Evolutionary conservation across 2,329 filamentous ascomycete species (phyloP).

Genomic region (Botrytis squamosa): DNA sequence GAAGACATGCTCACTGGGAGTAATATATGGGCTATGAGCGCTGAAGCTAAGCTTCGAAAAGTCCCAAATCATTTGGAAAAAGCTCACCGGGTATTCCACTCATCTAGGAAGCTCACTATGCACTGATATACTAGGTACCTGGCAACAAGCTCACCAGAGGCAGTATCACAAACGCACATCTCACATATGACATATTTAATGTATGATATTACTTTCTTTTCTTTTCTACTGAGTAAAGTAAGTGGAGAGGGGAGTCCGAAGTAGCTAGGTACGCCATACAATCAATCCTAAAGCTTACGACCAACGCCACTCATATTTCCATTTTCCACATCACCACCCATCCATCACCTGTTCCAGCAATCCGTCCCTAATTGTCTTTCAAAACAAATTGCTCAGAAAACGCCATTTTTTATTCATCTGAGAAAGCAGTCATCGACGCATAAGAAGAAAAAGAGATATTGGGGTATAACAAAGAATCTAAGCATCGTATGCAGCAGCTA

Average conservation of each 20-base stretch:
- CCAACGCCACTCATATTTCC: constrained; percentile 15
- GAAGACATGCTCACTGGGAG: not conserved
- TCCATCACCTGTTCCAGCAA: constrained; percentile 6
- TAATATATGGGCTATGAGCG: not conserved
- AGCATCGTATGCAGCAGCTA: constrained; percentile 38
- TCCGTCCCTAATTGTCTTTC: not conserved
- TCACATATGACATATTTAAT: not conserved
- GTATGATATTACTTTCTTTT: constrained; percentile 1
- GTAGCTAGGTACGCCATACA: constrained; percentile 13
- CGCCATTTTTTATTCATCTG: constrained; percentile 12
- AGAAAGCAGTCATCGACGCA: constrained; percentile 3
- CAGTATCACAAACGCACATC: not conserved
- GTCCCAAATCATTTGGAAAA: not conserved
- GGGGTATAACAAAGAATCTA: constrained; percentile 25
- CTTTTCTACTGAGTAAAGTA: constrained; percentile 3
- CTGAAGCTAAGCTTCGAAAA: not conserved
- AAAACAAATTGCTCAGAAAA: constrained; percentile 4
- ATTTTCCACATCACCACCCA: constrained; percentile 8
- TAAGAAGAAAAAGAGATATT: constrained; percentile 17
- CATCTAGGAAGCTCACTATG: not conserved
- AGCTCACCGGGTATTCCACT: not conserved
- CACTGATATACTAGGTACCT: not conserved
- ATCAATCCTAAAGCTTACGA: constrained; percentile 11
- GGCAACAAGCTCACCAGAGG: not conserved
- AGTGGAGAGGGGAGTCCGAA: constrained; percentile 15